Evolutionary conservation across 805 yeast species (phyloP).

Genomic region (Lachancea nothofagi): DNA sequence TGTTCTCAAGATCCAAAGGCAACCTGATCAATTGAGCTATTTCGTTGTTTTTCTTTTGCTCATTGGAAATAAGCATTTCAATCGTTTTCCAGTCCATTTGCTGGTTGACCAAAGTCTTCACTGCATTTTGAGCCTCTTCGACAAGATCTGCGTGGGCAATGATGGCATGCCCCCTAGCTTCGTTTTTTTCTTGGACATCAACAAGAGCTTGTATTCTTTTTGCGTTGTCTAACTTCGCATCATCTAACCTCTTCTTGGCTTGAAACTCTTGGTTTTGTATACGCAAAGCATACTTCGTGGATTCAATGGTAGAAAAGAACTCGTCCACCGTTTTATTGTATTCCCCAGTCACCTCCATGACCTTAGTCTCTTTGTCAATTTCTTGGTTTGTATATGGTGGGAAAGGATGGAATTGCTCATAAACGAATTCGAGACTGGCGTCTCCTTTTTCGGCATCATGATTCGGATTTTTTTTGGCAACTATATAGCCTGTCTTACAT

Average conservation of each 20-base stretch:
- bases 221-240: conserved; percentile 68
- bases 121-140: conserved; percentile 63
- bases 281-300: conserved; percentile 67
- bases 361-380: conserved; percentile 29
- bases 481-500: conserved; percentile 50
- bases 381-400: conserved; percentile 41
- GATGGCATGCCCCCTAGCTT: conserved; percentile 66
- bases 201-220: conserved; percentile 62
- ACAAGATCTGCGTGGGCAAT: conserved; percentile 64
- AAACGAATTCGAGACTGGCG: conserved; percentile 43
- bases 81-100: conserved; percentile 94
- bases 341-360: conserved; percentile 46
- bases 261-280: conserved; percentile 71
- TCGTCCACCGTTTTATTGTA: conserved; percentile 79
- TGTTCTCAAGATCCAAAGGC: conserved; percentile 66
- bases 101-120: conserved; percentile 63
- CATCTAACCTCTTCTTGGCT: conserved; percentile 67
- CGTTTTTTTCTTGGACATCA: conserved; percentile 57
- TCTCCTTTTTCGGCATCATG: conserved; percentile 38
- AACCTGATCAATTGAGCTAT: conserved; percentile 57
- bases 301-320: conserved; percentile 80
- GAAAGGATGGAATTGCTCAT: conserved; percentile 69
- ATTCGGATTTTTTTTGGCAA: conserved; percentile 53
- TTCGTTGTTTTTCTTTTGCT: conserved; percentile 58
- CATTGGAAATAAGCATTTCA: conserved; percentile 64